Evolutionary conservation across 164 flowering plant genomes (phyloP).

Genomic region (Akebia trifoliata): DNA sequence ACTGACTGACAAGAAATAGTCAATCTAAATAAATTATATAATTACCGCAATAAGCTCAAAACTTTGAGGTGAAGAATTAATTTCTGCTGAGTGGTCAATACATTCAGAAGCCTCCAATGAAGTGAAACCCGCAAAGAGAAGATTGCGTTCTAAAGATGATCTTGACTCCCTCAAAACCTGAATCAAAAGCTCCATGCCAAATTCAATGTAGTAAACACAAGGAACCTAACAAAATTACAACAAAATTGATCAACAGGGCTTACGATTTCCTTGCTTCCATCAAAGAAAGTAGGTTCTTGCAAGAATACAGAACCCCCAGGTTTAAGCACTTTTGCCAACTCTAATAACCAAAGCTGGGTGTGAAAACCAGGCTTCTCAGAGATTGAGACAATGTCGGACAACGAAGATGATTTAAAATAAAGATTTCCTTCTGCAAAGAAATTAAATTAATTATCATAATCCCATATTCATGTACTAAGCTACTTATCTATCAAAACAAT

Average conservation of each 20-base stretch:
- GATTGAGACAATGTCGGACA: constrained; percentile 21
- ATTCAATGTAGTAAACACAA: constrained; percentile 1
- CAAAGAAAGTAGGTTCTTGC: constrained; percentile 23
- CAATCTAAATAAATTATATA: background rate
- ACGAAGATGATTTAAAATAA: constrained; percentile 20
- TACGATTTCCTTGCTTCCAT: constrained; percentile 19
- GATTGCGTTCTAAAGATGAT: constrained; percentile 21
- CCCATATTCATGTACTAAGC: background rate
- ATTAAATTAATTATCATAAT: background rate
- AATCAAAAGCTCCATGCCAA: constrained; percentile 3
- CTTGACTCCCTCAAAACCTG: constrained; percentile 21
- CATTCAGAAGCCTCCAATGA: constrained; percentile 18
- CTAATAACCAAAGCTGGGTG: constrained; percentile 23
- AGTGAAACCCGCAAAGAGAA: constrained; percentile 21
- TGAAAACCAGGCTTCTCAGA: constrained; percentile 28
- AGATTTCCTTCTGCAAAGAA: constrained; percentile 22
- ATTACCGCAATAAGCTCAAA: constrained; percentile 28
- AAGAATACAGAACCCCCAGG: constrained; percentile 21
- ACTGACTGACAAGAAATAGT: background rate
- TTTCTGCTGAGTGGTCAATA: constrained; percentile 25
- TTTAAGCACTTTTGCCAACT: constrained; percentile 24
- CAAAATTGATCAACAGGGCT: background rate
- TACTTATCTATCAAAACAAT: no score
- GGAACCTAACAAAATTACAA: background rate
- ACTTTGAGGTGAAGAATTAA: constrained; percentile 16